phyloP scores from a whole-genome alignment of 768 basidiomycete species.

The Rhizopogon roseolus region DNA sequence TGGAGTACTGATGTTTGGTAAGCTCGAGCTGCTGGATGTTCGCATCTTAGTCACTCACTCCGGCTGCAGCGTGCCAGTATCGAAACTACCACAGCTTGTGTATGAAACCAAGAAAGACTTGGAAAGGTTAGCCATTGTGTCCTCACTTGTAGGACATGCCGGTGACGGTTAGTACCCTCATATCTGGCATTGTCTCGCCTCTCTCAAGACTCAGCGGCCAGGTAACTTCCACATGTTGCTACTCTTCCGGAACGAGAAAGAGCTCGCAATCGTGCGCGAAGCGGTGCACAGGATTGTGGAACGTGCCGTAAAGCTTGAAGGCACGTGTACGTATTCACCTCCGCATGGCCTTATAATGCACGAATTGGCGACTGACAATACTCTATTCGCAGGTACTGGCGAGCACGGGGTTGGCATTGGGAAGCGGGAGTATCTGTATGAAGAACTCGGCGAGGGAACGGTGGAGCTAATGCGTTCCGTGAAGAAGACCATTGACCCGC shows the following conservation, averaged over 20 bases:
- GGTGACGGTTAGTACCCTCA: slow-evolving; percentile 50
- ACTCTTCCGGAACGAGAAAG: slow-evolving; percentile 54
- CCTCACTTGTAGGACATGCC: slow-evolving; percentile 71
- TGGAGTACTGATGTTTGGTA: slow-evolving; percentile 81
- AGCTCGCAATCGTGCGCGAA: slow-evolving; percentile 35
- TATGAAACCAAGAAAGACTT: slow-evolving; percentile 73
- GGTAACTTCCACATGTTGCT: slow-evolving; percentile 51
- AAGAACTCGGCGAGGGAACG: slow-evolving; percentile 80
- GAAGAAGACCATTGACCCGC: slow-evolving; percentile 70
- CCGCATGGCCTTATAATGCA: not conserved
- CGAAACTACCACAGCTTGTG: slow-evolving; percentile 59
- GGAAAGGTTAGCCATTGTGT: slow-evolving; percentile 45
- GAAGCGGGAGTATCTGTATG: slow-evolving; percentile 73
- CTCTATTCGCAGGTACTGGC: slow-evolving; percentile 50
- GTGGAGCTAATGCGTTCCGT: slow-evolving; percentile 81
- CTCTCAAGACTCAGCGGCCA: slow-evolving; percentile 9
- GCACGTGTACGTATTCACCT: slow-evolving; percentile 50
- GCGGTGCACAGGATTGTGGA: slow-evolving; percentile 59
- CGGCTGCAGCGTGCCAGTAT: slow-evolving; percentile 49
- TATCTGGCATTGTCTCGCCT: slow-evolving; percentile 19
- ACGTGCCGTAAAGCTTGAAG: slow-evolving; percentile 65
- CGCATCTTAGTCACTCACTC: not conserved
- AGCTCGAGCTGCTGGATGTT: slow-evolving; percentile 3
- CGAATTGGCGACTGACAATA: not conserved
- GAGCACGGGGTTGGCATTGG: slow-evolving; percentile 89